phyloP scores from a whole-genome alignment of 306 rosid species.

The Macrotyloma uniflorum region DNA sequence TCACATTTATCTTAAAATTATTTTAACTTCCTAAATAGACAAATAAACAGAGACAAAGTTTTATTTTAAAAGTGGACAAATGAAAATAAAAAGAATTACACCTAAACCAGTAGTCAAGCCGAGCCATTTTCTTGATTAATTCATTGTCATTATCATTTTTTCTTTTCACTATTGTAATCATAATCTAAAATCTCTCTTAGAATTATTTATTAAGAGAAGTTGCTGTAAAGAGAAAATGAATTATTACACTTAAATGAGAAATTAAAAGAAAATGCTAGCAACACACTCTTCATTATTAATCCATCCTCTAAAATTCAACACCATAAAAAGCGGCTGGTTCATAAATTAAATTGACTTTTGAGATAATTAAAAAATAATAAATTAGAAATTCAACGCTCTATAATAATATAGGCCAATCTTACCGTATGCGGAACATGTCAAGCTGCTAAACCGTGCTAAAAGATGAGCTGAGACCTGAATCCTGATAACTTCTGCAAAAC shows the following conservation, averaged over 20 bases:
- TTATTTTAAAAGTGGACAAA: background rate
- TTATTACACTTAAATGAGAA: background rate
- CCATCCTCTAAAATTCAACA: background rate
- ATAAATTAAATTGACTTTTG: background rate
- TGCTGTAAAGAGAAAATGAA: background rate
- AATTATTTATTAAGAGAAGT: background rate
- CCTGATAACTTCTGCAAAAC: constrained; percentile 32
- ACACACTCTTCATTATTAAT: background rate
- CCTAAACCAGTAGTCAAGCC: background rate
- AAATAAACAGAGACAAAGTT: background rate
- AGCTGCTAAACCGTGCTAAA: constrained; percentile 33
- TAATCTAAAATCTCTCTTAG: background rate
- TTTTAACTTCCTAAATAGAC: background rate
- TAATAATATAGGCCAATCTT: constrained; percentile 1
- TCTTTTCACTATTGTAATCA: background rate
- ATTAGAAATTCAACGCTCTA: background rate
- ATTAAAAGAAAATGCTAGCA: background rate
- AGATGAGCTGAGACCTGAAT: constrained; percentile 28
- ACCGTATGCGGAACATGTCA: constrained; percentile 26
- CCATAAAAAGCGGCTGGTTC: background rate
- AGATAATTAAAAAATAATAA: background rate
- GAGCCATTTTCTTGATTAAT: background rate
- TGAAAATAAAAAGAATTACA: background rate
- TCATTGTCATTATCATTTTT: background rate
- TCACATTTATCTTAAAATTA: background rate